Evolutionary conservation across 2,329 filamentous ascomycete genomes (phyloP), one percentile per base, ranked within the genome.

Genomic region (Alternaria sp.): DNA sequence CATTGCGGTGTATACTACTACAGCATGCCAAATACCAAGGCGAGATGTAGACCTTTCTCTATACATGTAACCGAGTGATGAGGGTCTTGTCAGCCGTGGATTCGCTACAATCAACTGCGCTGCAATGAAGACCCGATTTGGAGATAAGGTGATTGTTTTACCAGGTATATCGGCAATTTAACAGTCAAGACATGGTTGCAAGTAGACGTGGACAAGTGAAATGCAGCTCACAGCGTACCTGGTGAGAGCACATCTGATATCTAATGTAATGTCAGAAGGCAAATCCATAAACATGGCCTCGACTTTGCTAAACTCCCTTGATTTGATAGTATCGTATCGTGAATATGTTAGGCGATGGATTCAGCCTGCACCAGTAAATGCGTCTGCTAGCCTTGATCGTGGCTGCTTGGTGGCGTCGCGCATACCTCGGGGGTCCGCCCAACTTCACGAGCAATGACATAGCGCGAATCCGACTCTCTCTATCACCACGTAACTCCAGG

Each of bases 1-100:
- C 61, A 71, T 66, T 71, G 71, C 61, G 66, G 71, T 76, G 74
- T 77, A 76, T 72, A 68, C 66, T 72, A 68, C 66, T 75, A 73
- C 66, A 65, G 62, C 66, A 68, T 67, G 61, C 62, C 60, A 59
- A 70, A 67, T 69, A 68, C 60, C 65, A 71, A 54, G 46, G 55
- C 56, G 49, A 55, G 54, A 51, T 63, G 54, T 34, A 65, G 60
- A 59, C 37, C 26, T 36, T 24, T 3, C 21, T 33, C 29, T 10
- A 26, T 26, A 6, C 5, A 34, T 26, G 44, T 10, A 26, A 4
- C 17, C 31, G 11, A 14, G 21, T 48, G 37, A 40, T 24, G 37
- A 40, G 37, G 24, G 21, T 10, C 21, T 40, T 11, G 4, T 21
- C 21, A 40, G 21, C 5, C 37, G 11, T 4, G 21, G 7, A 13